Base-by-base conservation (phyloP, 202 grass and related monocot species). In the Schoenoplectus triqueter region DNA sequence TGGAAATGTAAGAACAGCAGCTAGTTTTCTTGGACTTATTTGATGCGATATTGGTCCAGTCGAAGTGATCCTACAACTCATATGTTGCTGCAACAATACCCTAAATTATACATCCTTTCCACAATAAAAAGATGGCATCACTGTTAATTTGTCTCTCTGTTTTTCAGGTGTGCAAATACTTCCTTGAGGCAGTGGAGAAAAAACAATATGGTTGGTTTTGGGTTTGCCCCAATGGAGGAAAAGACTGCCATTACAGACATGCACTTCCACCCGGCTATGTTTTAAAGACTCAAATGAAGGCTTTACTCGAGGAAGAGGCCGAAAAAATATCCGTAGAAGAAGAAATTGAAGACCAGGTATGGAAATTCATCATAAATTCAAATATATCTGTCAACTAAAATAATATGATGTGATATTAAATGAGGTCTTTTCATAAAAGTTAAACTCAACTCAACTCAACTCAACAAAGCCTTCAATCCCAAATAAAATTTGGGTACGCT, bases 131-230 rank as follows among this genome's bases (percentile, higher is more conserved):
- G 40, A 8, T 56, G 31, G 39, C 5, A 11, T 62, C 7, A 2
- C 22, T 77, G 15, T 56, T 76, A 78, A 55, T 11, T 50, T 73
- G 14, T 87, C 80, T 86, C 73, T 21, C 3, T 82, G 63, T 70
- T 47, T 85, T 87, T 76, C 71, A 99, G 96, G 93, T 99, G 51
- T 99, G 96, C 86, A 99, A 99, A 69, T 88, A 92, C 71, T 99
- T 99, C 72, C 90, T 99, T 81, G 96, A 99, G 65, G 93, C 96
- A 7, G 96, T 99, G 87, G 96, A 99, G 77, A 99, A 96, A 90
- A 99, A 99, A 89, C 96, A 99, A 60, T 99, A 99, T 8, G 96
- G 96, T 2, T 99, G 96, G 96, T 99, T 99, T 89, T 99, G 96
- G 96, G 93, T 87, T 90, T 99, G 96, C 75, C 96, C 96, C 87